A percentile compares a stretch with the other conserved stretches of the same genome.
These are phyloP conservation scores for Arabis alpina DNA, from an alignment of 345 rosid genomes.

Conservation along the genomic window DNA sequence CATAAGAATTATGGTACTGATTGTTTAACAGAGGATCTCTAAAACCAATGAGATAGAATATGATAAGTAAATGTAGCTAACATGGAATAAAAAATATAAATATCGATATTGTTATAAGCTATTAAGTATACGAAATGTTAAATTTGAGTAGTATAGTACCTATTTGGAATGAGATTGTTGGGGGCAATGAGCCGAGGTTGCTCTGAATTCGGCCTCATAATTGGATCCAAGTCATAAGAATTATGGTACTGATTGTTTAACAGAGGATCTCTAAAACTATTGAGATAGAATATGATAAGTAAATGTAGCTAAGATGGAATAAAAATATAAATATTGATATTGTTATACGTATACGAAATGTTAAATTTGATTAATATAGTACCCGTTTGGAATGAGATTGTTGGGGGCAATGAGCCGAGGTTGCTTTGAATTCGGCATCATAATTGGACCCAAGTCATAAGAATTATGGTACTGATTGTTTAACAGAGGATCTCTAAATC, in stretches of 20 bases:
- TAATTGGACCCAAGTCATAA: neutral
- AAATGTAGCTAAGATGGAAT: neutral
- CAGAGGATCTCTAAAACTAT: neutral
- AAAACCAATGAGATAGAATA: neutral
- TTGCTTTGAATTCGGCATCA: neutral
- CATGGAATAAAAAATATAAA: too few species aligned
- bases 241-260: constrained; percentile 3
- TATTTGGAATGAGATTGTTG: neutral
- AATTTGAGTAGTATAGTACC: neutral
- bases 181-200: neutral
- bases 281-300: neutral
- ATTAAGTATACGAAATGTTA: too few species aligned
- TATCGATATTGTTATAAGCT: too few species aligned
- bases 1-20: neutral
- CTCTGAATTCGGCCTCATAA: neutral
- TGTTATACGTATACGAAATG: too few species aligned
- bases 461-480: constrained; percentile 4
- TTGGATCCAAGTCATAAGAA: neutral
- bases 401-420: neutral
- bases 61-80: neutral
- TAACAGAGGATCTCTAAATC: neutral
- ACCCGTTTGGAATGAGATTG: neutral
- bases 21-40: neutral
- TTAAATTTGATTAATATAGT: neutral
- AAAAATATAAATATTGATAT: too few species aligned